Base-by-base conservation (phyloP, 148 eudicot species). In the Spergularia marina region DNA sequence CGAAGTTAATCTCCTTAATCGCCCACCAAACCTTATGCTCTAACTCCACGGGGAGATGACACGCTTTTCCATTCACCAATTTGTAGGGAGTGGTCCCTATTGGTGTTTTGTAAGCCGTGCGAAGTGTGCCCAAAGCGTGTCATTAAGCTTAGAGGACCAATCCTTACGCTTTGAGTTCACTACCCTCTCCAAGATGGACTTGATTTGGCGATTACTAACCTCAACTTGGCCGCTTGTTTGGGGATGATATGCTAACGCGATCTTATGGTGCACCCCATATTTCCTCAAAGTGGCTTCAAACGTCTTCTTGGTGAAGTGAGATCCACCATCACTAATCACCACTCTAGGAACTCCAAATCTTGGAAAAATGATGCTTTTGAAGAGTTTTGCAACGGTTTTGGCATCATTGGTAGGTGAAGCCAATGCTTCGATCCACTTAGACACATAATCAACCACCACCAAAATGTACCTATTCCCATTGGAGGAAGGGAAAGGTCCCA, bases 101-200 rank as follows among this genome's bases (percentile, higher is more conserved):
- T 0, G 59, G 77, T 0, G 67, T 79, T 51, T 67, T 67, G 21
- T 36, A 41, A 18, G 70, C 21, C 4, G 81, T 78, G 13, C 65
- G 17, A n/a, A 23, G 65, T 2, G n/a, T n/a, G 64, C 81, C 76
- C 60, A 72, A 14, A 78, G 55, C 8, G 44, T 40, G 20, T 72
- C 67, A 23, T 64, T 58, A 1, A 78, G n/a, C 18, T 71, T 72
- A 0, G 9, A 8, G 0, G 67, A 12, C 67, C 76, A 78, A 65
- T 78, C 72, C 18, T 78, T 71, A 13, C 72, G 12, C 4, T 15
- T 12, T 2, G 34, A 20, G 0, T 17, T 15, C 5, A 10, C 17
- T 1, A 72, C 65, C 0, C 18, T 71, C 40, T 71, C 55, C 12
- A 53, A 10, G 0, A 53, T 15, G 12, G 55, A 12, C 15, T 53